Conservation (phyloP, 371 early-diverging fungal species). For the Blyttiomyces sp. region DNA sequence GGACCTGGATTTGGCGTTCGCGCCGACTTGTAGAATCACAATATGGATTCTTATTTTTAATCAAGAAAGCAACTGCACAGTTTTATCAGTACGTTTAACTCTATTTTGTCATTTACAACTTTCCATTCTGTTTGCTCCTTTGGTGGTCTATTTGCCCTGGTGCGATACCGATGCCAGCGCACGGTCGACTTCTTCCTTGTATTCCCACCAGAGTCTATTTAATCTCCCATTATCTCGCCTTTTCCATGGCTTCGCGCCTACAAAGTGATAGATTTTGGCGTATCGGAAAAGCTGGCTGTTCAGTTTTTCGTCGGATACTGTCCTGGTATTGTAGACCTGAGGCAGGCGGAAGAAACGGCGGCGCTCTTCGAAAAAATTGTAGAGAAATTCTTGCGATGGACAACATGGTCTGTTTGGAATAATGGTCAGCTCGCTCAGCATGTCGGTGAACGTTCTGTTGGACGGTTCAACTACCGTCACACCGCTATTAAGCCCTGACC, state of each 20-base stretch:
- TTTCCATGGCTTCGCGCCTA: constrained; percentile 33
- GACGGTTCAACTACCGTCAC: constrained; percentile 28
- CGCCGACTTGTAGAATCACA: constrained; percentile 24
- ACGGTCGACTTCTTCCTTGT: constrained; percentile 8
- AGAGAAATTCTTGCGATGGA: constrained; percentile 35
- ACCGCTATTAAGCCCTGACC: constrained; percentile 35
- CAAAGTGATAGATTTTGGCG: constrained; percentile 27
- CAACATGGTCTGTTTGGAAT: constrained; percentile 35
- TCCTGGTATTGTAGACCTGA: constrained; percentile 19
- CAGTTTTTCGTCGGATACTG: constrained; percentile 1
- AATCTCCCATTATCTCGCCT: constrained; percentile 14
- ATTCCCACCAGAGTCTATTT: constrained; percentile 27
- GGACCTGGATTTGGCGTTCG: constrained; percentile 88
- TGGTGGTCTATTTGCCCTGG: too few species aligned
- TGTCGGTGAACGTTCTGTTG: constrained; percentile 20
- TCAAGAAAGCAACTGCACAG: too few species aligned
- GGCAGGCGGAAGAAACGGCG: constrained; percentile 15
- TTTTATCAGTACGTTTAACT: too few species aligned
- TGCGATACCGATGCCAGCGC: too few species aligned
- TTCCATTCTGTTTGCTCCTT: too few species aligned
- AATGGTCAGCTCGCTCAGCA: constrained; percentile 24
- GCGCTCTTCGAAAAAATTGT: constrained; percentile 27
- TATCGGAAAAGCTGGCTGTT: neutral
- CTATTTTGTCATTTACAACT: too few species aligned
- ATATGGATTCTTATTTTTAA: too few species aligned